phyloP scores from a whole-genome alignment of 1,284 basidiomycete species.

The Kalmanozyma brasiliensis region DNA sequence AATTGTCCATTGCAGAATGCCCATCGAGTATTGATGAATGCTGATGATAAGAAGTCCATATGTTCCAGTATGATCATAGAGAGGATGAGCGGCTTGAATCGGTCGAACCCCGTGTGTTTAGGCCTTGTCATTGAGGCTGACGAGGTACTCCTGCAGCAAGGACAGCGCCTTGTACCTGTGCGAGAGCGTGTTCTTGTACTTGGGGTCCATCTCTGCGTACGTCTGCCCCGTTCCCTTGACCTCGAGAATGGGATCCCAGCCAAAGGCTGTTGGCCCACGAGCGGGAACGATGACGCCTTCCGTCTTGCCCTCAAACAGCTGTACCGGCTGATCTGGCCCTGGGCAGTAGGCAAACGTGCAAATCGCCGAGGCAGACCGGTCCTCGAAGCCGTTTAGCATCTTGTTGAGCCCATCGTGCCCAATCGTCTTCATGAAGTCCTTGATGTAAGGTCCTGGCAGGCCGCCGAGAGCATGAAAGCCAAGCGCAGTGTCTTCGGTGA shows the following conservation, averaged over 20 bases:
- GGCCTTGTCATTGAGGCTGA: constrained; percentile 11
- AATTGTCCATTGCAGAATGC: background rate
- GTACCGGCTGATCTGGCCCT: constrained; percentile 39
- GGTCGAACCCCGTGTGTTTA: no score
- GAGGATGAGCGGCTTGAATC: no score
- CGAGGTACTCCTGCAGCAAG: constrained; percentile 79
- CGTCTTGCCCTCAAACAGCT: constrained; percentile 89
- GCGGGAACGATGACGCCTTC: constrained; percentile 87
- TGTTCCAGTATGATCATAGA: background rate
- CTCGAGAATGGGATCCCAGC: constrained; percentile 94
- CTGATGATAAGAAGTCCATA: no score
- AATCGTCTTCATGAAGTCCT: constrained; percentile 71
- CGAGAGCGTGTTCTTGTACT: constrained; percentile 72
- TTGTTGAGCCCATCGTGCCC: constrained; percentile 78
- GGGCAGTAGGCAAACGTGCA: constrained; percentile 93
- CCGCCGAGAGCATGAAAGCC: constrained; percentile 88
- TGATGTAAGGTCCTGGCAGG: constrained; percentile 96
- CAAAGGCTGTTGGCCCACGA: constrained; percentile 79
- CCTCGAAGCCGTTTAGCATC: constrained; percentile 84
- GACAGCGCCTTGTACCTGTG: constrained; percentile 89
- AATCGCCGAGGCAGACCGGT: constrained; percentile 83
- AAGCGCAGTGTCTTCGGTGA: constrained; percentile 96
- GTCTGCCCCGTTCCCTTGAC: constrained; percentile 73
- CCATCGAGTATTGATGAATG: background rate
- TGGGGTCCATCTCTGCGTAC: constrained; percentile 48